Base-by-base conservation (phyloP, 176 grass and related monocot genomes). In the Thalia dealbata region DNA sequence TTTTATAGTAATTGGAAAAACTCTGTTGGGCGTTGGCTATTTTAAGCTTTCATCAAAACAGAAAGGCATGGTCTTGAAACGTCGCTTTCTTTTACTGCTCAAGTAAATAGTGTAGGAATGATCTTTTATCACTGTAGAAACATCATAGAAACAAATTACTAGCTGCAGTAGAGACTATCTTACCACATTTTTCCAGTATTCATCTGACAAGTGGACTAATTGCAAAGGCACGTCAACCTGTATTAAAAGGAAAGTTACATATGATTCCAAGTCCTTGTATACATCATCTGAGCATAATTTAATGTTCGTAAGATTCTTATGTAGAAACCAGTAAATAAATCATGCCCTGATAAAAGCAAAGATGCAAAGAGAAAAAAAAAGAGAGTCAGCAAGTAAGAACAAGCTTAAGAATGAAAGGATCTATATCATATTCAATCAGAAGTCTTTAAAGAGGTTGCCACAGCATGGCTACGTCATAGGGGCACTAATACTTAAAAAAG, bases 141-240 rank as follows among this genome's bases (percentile, higher is more conserved):
- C 12, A 14, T 3, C n/a, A 48, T 23, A 70, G 12, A 0, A 10
- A 72, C 15, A 29, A 52, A 30, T 54, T 52, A 72, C 13, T 44
- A 54, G 24, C 24, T 29, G 30, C 14, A 44, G 16, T n/a, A 28
- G 21, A 19, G 24, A 7, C 48, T 24, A 52, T 22, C 78, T 77
- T 86, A 88, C 90, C 95, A 99, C 95, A 88, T 93, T 82, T 22
- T 93, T 93, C 95, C 95, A 93, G 26, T 99, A 99, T 64, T 99
- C 90, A 67, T 93, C 85, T 27, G 95, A 91, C 63, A 99, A 74
- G 87, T 99, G 90, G 75, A 99, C 90, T 46, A 93, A 87, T 64
- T 99, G 87, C 69, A 99, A 87, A 48, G 90, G 87, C 18, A 99
- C 85, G 61, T 88, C 71, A 71, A 91, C 86, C 95, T 91, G 51